Base-by-base conservation (phyloP, 371 early-diverging fungal species). In the Mortierella sp. region DNA sequence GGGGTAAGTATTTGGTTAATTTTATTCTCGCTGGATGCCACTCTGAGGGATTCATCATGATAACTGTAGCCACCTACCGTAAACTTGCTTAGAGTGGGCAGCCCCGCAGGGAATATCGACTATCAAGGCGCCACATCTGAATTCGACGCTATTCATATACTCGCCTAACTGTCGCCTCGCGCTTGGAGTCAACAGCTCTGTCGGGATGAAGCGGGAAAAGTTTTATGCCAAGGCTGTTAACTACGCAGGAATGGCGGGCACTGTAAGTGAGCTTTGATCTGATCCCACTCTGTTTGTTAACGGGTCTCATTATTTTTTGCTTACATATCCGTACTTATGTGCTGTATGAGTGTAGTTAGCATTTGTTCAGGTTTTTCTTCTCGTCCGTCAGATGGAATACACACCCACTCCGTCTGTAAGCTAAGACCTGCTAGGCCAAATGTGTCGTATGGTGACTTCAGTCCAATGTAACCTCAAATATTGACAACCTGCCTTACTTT, bases 381-480 rank as follows among this genome's bases (percentile, higher is more conserved):
- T 90, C 43, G 84, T 90, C 23, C 78, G 83, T 47, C 94, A 94
- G 78, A 90, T 92, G 88, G 88, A 88, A 59, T 88, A 86, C 59
- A 89, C 93, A 9, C 83, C 85, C 4, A 93, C 94, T 12, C 93
- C 90, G 8, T 90, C 91, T 9, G 89, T 88, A 86, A 71, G 84
- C 24, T 30, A 4, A n/a, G n/a, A n/a, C n/a, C n/a, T n/a, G n/a
- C n/a, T n/a, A n/a, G n/a, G n/a, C n/a, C n/a, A n/a, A n/a, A n/a
- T n/a, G n/a, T n/a, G n/a, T n/a, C n/a, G n/a, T n/a, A n/a, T n/a
- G n/a, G n/a, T n/a, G n/a, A n/a, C n/a, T n/a, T n/a, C n/a, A n/a
- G n/a, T n/a, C n/a, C n/a, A n/a, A n/a, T n/a, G n/a, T n/a, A n/a
- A n/a, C n/a, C n/a, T n/a, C n/a, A n/a, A n/a, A n/a, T n/a, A n/a